Conservation (phyloP, 2,329 filamentous ascomycete genomes). For the Xylariomycetidae sp. region DNA sequence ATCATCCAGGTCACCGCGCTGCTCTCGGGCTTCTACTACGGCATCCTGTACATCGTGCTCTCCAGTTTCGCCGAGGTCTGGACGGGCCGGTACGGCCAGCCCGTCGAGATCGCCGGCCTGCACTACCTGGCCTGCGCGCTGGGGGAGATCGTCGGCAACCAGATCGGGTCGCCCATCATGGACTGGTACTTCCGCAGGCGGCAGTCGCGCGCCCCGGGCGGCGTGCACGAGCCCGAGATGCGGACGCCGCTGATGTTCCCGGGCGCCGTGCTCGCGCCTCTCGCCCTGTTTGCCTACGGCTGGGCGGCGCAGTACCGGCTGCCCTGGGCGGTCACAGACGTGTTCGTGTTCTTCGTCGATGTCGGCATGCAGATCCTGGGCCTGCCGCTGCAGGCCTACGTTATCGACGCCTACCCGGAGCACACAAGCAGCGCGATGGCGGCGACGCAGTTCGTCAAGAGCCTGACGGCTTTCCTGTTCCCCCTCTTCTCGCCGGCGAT, state of each 20-base stretch:
- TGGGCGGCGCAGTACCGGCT: constrained; percentile 35
- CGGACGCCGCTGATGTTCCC: constrained; percentile 56
- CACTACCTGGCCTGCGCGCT: constrained; percentile 61
- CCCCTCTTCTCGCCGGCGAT: constrained; percentile 43
- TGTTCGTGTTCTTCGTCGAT: constrained; percentile 27
- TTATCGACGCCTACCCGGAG: constrained; percentile 41
- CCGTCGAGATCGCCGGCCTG: constrained; percentile 53
- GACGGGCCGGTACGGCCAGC: constrained; percentile 49
- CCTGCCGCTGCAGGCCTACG: constrained; percentile 32
- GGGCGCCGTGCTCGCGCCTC: constrained; percentile 38
- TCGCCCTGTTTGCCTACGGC: constrained; percentile 38
- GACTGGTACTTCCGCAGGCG: constrained; percentile 23
- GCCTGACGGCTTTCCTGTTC: constrained; percentile 43
- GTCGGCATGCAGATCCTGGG: constrained; percentile 28
- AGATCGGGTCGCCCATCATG: constrained; percentile 39
- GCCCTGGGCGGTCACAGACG: constrained; percentile 35
- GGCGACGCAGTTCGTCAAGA: constrained; percentile 40
- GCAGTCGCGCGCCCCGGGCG: constrained; percentile 3
- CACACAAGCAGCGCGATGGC: constrained; percentile 44
- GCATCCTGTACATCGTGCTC: constrained; percentile 59
- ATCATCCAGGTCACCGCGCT: constrained; percentile 53
- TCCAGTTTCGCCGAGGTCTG: constrained; percentile 58
- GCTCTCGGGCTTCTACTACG: constrained; percentile 56
- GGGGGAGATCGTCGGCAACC: constrained; percentile 55
- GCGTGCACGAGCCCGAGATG: constrained; percentile 47